Base-by-base conservation (phyloP, 768 basidiomycete species). In the Tulasnella sp. region DNA sequence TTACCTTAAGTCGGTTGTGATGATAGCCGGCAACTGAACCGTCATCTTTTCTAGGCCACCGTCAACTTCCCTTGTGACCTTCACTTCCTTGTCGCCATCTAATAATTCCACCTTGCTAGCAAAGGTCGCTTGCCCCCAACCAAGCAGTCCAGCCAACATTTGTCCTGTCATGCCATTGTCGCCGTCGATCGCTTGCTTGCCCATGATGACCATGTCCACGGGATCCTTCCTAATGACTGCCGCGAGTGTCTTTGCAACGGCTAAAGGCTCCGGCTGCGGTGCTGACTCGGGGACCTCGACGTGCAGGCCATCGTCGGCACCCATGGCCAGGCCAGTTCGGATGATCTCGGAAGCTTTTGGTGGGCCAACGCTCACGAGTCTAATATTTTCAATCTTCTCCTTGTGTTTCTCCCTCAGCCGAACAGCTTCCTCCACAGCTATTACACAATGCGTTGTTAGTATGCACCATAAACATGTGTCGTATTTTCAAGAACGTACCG, bases 151-250 rank as follows among this genome's bases (percentile, higher is more conserved):
- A 15, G 93, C 93, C 25, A 98, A 77, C 89, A 98, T 97, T 69
- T 96, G 93, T 0, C 94, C 94, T 11, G 94, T 97, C 72, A 92
- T 84, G 4, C 89, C 87, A 5, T 88, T 77, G 68, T 99, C 96
- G 64, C 94, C 93, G 71, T 99, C 96, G 63, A 99, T 99, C 12
- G 94, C 84, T 69, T 99, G 96, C 72, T 99, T 99, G 2, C 96
- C 96, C 71, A 97, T 75, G 54, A 99, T 92, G 36, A 99, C 86
- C 56, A 98, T 63, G 65, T 98, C 94, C 7, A 87, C 76, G 35
- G 72, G 75, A 67, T 82, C 75, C 32, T 75, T 75, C 50, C 80
- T 74, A 52, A 97, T 83, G 64, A 92, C 63, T 2, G 83, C 84
- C 37, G 77, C 77, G 59, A 99, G 77, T 1, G 87, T 81, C 65